A percentile compares a stretch with the other conserved stretches of the same genome.
phyloP scores from a whole-genome alignment of 2,329 filamentous ascomycete species.

The Dactylellina drechsleri region DNA sequence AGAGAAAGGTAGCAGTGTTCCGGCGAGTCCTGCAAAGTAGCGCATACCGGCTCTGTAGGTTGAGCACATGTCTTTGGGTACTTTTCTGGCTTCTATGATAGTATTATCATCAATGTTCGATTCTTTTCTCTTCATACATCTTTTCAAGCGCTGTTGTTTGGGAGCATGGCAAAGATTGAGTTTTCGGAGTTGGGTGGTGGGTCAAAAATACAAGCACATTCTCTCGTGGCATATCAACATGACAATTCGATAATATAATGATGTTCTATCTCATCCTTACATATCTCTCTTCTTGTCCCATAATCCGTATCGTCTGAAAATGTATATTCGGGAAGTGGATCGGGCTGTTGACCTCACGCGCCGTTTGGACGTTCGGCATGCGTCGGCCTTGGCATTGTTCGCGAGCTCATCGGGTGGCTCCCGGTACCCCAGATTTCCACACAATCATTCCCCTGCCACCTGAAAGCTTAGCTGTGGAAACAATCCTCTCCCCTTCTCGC shows the following conservation, averaged over 20 bases:
- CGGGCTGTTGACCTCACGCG: not conserved
- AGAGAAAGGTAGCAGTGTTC: constrained; percentile 25
- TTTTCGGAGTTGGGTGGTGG: constrained; percentile 5
- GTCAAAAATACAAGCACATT: not conserved
- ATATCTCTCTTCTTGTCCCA: not conserved
- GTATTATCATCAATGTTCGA: constrained; percentile 10
- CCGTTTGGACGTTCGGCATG: constrained; percentile 43
- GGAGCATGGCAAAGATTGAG: not conserved
- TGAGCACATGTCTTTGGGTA: constrained; percentile 39
- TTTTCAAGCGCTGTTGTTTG: constrained; percentile 17
- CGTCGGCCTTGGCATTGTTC: constrained; percentile 53
- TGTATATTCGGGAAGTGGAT: not conserved
- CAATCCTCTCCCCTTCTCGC: constrained; percentile 19
- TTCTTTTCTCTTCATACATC: not conserved
- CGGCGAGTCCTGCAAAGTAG: constrained; percentile 21
- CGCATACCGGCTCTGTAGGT: constrained; percentile 44
- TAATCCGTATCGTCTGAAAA: not conserved
- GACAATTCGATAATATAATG: constrained; percentile 5
- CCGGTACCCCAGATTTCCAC: constrained; percentile 42
- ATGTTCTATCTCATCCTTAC: constrained; percentile 13
- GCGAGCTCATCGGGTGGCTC: constrained; percentile 25
- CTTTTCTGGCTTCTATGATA: constrained; percentile 5
- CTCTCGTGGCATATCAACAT: not conserved
- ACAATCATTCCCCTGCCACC: constrained; percentile 15
- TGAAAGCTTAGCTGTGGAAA: constrained; percentile 50